Base-by-base conservation (phyloP, 371 early-diverging fungal genomes). In the Rhizopus stolonifer region DNA sequence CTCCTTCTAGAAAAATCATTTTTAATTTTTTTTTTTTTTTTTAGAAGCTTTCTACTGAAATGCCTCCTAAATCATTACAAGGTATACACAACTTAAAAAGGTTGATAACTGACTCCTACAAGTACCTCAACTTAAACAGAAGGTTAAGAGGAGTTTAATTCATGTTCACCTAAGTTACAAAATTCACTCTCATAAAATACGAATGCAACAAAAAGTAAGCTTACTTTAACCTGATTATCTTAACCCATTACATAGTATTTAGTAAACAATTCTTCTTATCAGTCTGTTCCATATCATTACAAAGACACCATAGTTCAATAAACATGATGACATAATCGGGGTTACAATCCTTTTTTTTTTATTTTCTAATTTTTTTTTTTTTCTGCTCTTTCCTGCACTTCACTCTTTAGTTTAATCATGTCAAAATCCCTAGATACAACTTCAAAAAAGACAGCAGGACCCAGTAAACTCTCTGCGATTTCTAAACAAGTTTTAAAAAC, bases 401-500 rank as follows among this genome's bases (percentile, higher is more conserved):
- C n/a, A 14, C 31, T 47, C 13, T 18, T 21, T 24, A 14, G 21
- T 31, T 23, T 18, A 10, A 49, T 17, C 14, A 59, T 59, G 60
- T 59, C 60, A 47, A 52, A 44, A 36, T 32, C 58, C 39, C 29
- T 52, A 10, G 52, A 54, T 15, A 44, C 31, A 7, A 47, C 46
- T 29, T 38, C 49, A 22, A 63, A 52, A 43, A 61, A 39, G 17
- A 39, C 31, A 38, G 40, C 31, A 38, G 40, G n/a, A 7, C 17
- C 29, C 17, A 59, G 54, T 23, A 54, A 61, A 42, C 57, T 62
- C 10, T 73, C 74, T 2, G 74, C 67, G 4, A 69, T 73, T 43
- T 61, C 69, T 3, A 73, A 73, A 32, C 67, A 67, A 49, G 70
- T 73, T 2, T 45, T 73, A 8, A 73, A 73, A 25, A 54, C 59